phyloP scores from a whole-genome alignment of 208 protist species.

The Acanthamoeba culbertsoni region DNA sequence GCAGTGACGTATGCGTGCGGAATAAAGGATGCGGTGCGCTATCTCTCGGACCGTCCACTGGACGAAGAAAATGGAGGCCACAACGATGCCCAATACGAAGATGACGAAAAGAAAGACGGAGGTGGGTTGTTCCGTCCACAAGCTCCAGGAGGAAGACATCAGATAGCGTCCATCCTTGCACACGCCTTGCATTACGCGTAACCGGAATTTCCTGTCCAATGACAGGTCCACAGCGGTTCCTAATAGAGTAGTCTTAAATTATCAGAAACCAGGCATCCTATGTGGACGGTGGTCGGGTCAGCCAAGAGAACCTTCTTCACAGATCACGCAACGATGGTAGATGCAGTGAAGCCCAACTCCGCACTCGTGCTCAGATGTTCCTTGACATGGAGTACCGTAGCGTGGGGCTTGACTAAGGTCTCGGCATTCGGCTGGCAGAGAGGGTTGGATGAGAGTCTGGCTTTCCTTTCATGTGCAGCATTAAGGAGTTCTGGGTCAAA shows the following conservation, averaged over 20 bases:
- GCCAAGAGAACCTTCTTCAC: constrained; percentile 6
- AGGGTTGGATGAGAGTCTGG: too few species aligned
- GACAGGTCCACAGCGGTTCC: neutral
- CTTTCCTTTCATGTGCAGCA: too few species aligned
- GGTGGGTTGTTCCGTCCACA: neutral
- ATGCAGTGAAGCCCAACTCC: neutral
- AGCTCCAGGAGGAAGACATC: neutral
- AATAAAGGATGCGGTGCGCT: neutral
- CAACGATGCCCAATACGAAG: neutral
- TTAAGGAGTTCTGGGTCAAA: neutral
- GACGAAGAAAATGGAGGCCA: neutral
- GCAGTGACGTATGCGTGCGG: neutral
- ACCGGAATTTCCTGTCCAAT: neutral
- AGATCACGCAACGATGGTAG: neutral
- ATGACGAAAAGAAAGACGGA: constrained; percentile 28
- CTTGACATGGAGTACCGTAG: neutral
- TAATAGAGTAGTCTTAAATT: neutral
- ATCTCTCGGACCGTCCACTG: neutral
- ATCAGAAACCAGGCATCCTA: neutral
- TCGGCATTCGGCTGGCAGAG: too few species aligned
- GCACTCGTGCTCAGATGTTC: neutral
- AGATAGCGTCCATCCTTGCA: neutral
- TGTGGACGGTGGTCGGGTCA: neutral
- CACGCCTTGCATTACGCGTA: neutral
- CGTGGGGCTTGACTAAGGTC: neutral